Evolutionary conservation across 805 yeast species (phyloP).

Genomic region (Kuraishia molischiana): DNA sequence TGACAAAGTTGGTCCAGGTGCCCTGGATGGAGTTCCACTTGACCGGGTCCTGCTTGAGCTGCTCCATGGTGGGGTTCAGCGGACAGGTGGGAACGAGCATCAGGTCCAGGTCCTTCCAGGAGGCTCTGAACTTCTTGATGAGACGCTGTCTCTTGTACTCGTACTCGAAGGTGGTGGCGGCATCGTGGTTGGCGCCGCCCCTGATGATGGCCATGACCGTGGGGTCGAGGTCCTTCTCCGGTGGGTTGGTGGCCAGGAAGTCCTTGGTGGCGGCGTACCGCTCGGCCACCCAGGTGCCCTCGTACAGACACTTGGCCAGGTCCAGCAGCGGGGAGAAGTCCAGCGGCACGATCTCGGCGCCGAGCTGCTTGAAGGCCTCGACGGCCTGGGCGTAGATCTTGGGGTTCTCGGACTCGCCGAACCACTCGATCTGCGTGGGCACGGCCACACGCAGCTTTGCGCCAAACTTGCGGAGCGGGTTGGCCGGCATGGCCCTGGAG

Average conservation of each 20-base stretch:
- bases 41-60: constrained; percentile 71
- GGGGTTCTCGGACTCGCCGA: constrained; percentile 72
- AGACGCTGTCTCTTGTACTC: constrained; percentile 85
- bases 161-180: constrained; percentile 73
- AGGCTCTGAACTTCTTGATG: constrained; percentile 47
- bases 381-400: constrained; percentile 56
- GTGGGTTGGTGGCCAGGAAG: constrained; percentile 62
- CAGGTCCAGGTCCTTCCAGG: constrained; percentile 58
- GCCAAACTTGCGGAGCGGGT: constrained; percentile 53
- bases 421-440: constrained; percentile 70
- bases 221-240: constrained; percentile 67
- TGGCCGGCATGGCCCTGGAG: constrained; percentile 64
- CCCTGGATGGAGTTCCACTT: constrained; percentile 85
- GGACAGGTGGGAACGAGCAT: constrained; percentile 92
- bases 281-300: constrained; percentile 99
- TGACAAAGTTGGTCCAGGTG: constrained; percentile 96
- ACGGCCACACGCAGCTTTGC: constrained; percentile 60
- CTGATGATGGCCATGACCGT: constrained; percentile 68
- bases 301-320: constrained; percentile 81
- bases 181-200: constrained; percentile 70
- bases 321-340: constrained; percentile 73
- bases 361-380: constrained; percentile 35
- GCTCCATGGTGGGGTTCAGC: constrained; percentile 72
- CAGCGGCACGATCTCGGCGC: constrained; percentile 48
- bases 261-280: constrained; percentile 77